Evolutionary conservation across 345 rosid genomes (phyloP), one percentile per base, ranked within the genome.

Genomic region (Luvunga scandens): DNA sequence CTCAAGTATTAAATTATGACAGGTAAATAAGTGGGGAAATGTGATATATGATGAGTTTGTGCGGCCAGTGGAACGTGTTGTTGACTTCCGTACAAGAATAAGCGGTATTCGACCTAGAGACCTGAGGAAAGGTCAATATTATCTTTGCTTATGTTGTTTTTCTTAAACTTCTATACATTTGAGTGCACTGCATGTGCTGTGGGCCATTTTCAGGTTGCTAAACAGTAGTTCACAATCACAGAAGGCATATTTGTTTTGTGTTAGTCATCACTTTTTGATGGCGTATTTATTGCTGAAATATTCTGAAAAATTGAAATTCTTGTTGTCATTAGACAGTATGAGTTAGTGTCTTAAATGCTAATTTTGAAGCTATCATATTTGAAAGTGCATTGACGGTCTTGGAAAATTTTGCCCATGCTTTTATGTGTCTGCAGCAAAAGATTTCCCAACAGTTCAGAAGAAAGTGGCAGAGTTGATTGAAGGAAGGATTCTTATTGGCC

Each of bases 1-100:
- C 69, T 79, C 50, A 39, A 6, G 56, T 56, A 76, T 55, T 78
- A 21, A 85, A 63, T 65, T 85, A 72, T 90, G 83, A 57, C 89
- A 92, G 99, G 97, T 96, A 79, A 96, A 96, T 75, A 87, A 82
- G 83, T 92, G 99, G 97, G 93, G 98, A 39, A 96, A 96, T 84
- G 90, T 94, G 73, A 50, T 94, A 57, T 91, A 89, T 71, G 97
- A 96, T 82, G 97, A 91, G 86, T 96, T 96, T 86, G 99, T 92
- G 72, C 92, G 89, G n/a, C 98, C 99, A 42, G 82, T 96, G 75
- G 99, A 96, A 78, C 91, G 86, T 34, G 91, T 96, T 78, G 94
- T 90, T 75, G 95, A 96, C 85, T 96, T 93, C 72, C 97, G 97
- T 6, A 93, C 99, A 18, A 85, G 66, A 53, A 91, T 96, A 71